A percentile compares a stretch with the other conserved stretches of the same genome.
phyloP scores from a whole-genome alignment of 208 protist genomes.

The Vickermania ingenoplastis region DNA sequence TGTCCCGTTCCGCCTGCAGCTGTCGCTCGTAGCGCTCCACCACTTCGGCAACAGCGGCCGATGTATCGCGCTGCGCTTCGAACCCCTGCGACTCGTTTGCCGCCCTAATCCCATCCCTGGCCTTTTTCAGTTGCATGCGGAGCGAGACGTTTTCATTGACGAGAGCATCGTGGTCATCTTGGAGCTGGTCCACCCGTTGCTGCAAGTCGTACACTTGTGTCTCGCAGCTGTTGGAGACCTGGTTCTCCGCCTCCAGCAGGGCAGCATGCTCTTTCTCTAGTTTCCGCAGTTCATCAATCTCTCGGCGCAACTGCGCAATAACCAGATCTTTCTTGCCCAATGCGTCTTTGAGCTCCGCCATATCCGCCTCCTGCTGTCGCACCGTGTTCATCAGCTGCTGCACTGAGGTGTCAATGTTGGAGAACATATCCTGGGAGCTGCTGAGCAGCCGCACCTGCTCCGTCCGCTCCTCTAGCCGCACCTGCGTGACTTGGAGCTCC shows the following conservation, averaged over 20 bases:
- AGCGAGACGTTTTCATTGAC: neutral
- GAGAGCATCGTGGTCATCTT: neutral
- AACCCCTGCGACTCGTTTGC: neutral
- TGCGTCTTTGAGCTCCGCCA: conserved; percentile 16
- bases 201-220: neutral
- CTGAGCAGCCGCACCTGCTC: conserved; percentile 25
- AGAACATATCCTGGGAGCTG: conserved; percentile 26
- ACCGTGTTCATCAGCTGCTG: conserved; percentile 19
- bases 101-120: too few relatives aligned
- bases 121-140: too few relatives aligned
- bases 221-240: neutral
- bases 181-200: neutral
- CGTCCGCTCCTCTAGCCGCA: conserved; percentile 39
- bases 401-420: conserved; percentile 31
- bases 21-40: neutral
- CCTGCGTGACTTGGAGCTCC: conserved; percentile 11
- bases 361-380: conserved; percentile 19
- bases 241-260: neutral
- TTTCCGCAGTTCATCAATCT: conserved; percentile 9
- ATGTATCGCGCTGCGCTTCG: neutral
- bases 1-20: too few relatives aligned
- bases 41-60: neutral
- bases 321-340: conserved; percentile 18
- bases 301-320: conserved; percentile 11
- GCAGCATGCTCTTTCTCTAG: neutral